Evolutionary conservation across 2,329 filamentous ascomycete species (phyloP).

Genomic region (Talaromyces sp.): DNA sequence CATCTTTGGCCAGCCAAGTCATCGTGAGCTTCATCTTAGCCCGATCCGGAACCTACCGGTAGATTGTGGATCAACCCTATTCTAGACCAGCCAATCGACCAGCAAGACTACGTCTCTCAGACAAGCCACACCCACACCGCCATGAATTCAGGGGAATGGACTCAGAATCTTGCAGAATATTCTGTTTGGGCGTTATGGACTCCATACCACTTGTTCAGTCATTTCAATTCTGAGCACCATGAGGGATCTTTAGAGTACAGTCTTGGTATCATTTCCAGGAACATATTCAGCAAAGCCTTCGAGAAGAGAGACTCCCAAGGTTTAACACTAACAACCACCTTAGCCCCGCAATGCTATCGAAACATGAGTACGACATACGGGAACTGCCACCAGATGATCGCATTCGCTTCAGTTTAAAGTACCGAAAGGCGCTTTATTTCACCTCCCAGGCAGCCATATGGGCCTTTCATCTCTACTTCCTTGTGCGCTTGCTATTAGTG

Average conservation of each 20-base stretch:
- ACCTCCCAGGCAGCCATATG: background rate
- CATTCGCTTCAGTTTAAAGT: background rate
- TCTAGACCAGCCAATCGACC: background rate
- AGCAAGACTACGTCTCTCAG: background rate
- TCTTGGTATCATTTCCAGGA: background rate
- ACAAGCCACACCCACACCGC: conserved; percentile 7
- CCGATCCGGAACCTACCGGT: conserved; percentile 1
- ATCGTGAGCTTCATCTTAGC: conserved; percentile 9
- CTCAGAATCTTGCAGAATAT: background rate
- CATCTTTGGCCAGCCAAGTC: background rate
- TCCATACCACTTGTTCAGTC: background rate
- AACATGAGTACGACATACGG: conserved; percentile 6
- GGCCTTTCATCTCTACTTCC: conserved; percentile 23
- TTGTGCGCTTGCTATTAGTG: conserved; percentile 23
- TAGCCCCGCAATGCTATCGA: conserved; percentile 1
- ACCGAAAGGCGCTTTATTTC: conserved; percentile 6
- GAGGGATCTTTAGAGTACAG: background rate
- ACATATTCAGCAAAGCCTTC: background rate
- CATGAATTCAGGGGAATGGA: conserved; percentile 2
- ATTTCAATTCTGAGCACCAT: background rate
- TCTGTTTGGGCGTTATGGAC: background rate
- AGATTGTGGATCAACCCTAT: conserved; percentile 4
- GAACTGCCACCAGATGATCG: conserved; percentile 1
- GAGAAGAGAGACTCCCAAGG: background rate
- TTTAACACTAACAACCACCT: background rate